A percentile compares a stretch with the other conserved stretches of the same genome.
Evolutionary conservation across 1,284 basidiomycete genomes (phyloP).

Genomic region (Tylopilus sp.): DNA sequence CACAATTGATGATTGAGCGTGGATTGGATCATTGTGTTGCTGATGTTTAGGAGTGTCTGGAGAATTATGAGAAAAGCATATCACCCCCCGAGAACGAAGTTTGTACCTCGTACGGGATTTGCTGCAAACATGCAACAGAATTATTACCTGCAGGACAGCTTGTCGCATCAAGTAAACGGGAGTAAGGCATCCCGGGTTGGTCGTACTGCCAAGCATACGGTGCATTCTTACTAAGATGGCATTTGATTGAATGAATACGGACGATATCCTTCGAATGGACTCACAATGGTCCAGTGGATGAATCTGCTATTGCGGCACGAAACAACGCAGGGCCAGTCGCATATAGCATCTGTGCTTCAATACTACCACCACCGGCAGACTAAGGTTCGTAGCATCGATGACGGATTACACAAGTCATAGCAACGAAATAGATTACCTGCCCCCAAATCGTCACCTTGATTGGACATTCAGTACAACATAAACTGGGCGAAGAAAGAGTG

Average conservation of each 20-base stretch:
- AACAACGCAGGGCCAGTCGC: slow-evolving; percentile 18
- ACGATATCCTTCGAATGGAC: slow-evolving; percentile 1
- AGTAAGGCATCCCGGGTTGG: slow-evolving; percentile 64
- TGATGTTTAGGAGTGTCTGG: slow-evolving; percentile 37
- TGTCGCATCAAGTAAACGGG: slow-evolving; percentile 56
- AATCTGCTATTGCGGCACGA: slow-evolving; percentile 34
- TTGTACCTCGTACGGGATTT: slow-evolving; percentile 17
- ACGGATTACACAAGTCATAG: no score
- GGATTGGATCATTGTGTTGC: slow-evolving; percentile 56
- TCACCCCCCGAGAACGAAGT: neutral
- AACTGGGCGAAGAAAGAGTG: neutral
- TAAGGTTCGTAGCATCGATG: neutral
- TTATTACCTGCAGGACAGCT: slow-evolving; percentile 55
- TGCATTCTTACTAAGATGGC: slow-evolving; percentile 60
- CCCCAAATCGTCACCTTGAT: slow-evolving; percentile 34
- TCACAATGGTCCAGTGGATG: slow-evolving; percentile 33
- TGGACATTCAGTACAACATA: neutral
- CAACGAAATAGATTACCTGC: slow-evolving; percentile 20
- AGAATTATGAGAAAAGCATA: neutral
- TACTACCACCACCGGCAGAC: slow-evolving; percentile 31
- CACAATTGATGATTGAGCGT: slow-evolving; percentile 52
- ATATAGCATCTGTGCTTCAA: slow-evolving; percentile 30
- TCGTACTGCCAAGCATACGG: slow-evolving; percentile 63
- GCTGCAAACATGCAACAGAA: slow-evolving; percentile 51
- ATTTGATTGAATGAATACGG: neutral